Base-by-base conservation (phyloP, 371 early-diverging fungal species). In the Mucor indicus region DNA sequence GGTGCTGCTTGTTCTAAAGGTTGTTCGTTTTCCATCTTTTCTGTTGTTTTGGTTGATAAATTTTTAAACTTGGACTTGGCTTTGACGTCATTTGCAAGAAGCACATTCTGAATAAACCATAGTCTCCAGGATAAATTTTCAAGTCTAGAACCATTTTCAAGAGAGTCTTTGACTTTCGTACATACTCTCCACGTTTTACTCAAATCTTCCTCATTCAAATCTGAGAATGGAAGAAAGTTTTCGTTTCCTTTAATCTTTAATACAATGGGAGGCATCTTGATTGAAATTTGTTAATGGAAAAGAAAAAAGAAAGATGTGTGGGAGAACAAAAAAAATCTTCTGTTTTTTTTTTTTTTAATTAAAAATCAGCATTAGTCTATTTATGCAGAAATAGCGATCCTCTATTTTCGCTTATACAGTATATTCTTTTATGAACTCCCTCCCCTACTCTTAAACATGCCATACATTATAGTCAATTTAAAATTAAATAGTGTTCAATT, bases 51-150 rank as follows among this genome's bases (percentile, higher is more conserved):
- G 6, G 4, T 15, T 37, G 29, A 7, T 27, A 11, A 38, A 41
- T 40, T 46, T 59, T 48, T 43, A 49, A 44, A 67, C 57, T 49
- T 54, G 27, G 51, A 60, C 48, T 59, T 35, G 8, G 53, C 59
- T 19, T 48, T 52, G 33, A 58, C 53, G n/a, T n/a, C n/a, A n/a
- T n/a, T n/a, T 9, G n/a, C n/a, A 4, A 33, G n/a, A 9, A n/a
- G 6, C 17, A 79, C 71, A 50, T 88, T 78, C 35, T 87, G 88
- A 55, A 90, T 74, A 50, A 89, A 85, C 92, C 91, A 90, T 36
- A 92, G 67, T 25, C 94, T 72, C 94, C 94, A 93, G 11, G 89
- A 84, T 49, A 93, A 75, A 62, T 93, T 93, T 58, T 93, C 94
- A 37, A 92, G 69, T 42, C 94, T 75, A 35, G 80, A 78, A 19